Conservation (phyloP, 371 early-diverging fungal species). For the Mortierella sp. region DNA sequence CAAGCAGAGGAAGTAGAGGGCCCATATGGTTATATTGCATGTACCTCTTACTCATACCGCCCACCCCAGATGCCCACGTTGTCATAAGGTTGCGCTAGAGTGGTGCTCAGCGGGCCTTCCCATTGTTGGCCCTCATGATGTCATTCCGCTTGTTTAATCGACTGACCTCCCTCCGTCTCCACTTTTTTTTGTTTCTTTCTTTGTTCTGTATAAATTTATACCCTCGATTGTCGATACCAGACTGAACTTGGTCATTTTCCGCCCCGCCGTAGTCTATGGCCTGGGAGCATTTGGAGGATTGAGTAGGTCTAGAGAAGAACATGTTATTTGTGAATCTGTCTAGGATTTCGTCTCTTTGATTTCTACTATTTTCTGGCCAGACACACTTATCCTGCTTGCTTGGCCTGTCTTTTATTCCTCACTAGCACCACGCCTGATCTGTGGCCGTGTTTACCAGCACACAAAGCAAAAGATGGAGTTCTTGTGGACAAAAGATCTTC, state of each 20-base stretch:
- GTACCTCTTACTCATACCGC: no score
- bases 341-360: not conserved
- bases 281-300: slow-evolving; percentile 79
- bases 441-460: slow-evolving; percentile 88
- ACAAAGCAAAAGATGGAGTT: slow-evolving; percentile 89
- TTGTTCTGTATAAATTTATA: not conserved
- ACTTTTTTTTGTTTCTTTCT: not conserved
- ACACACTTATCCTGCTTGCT: not conserved
- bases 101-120: no score
- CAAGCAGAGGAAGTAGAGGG: not conserved
- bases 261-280: slow-evolving; percentile 92
- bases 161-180: not conserved
- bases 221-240: slow-evolving; percentile 54
- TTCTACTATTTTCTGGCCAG: no score
- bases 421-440: slow-evolving; percentile 89
- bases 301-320: slow-evolving; percentile 71
- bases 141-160: not conserved
- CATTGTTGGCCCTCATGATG: slow-evolving; percentile 6
- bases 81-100: no score
- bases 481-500: slow-evolving; percentile 91
- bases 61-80: no score
- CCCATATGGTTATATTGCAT: no score
- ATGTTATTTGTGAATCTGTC: not conserved
- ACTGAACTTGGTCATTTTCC: slow-evolving; percentile 80
- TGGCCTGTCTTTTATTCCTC: not conserved